Evolutionary conservation across 768 basidiomycete species (phyloP).

Genomic region (Trametes cubensis): DNA sequence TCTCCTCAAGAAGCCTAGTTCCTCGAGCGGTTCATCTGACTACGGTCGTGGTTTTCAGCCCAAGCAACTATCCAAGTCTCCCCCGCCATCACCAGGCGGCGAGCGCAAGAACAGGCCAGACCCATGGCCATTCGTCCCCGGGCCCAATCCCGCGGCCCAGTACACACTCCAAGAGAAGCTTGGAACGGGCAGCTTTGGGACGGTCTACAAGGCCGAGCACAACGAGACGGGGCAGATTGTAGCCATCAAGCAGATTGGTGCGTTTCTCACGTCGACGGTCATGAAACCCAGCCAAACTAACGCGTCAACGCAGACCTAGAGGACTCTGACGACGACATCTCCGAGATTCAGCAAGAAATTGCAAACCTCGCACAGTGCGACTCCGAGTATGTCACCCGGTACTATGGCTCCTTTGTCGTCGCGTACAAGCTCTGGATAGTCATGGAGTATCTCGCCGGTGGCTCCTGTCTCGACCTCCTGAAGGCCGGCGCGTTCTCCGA

Average conservation of each 20-base stretch:
- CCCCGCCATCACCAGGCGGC: constrained; percentile 49
- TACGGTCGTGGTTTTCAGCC: constrained; percentile 27
- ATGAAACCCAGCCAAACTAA: neutral
- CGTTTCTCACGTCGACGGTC: constrained; percentile 34
- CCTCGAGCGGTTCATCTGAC: constrained; percentile 34
- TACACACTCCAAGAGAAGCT: constrained; percentile 94
- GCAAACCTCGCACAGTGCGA: constrained; percentile 94
- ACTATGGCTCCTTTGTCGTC: constrained; percentile 96
- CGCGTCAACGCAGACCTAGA: constrained; percentile 73
- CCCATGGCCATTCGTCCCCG: constrained; percentile 65
- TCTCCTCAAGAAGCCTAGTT: constrained; percentile 43
- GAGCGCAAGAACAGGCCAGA: constrained; percentile 51
- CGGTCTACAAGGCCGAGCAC: constrained; percentile 96
- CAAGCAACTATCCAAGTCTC: constrained; percentile 40
- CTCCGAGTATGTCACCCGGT: constrained; percentile 94
- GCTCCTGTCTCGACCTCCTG: constrained; percentile 96
- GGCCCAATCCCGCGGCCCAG: constrained; percentile 83
- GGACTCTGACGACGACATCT: constrained; percentile 97
- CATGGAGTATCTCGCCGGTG: constrained; percentile 99
- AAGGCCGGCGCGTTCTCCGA: constrained; percentile 92
- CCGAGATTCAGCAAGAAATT: constrained; percentile 98
- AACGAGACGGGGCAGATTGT: constrained; percentile 93
- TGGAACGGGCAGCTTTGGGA: constrained; percentile 96
- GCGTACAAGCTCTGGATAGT: constrained; percentile 98
- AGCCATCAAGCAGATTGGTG: constrained; percentile 97